phyloP scores from a whole-genome alignment of 768 basidiomycete species.

The Mycena indigotica region DNA sequence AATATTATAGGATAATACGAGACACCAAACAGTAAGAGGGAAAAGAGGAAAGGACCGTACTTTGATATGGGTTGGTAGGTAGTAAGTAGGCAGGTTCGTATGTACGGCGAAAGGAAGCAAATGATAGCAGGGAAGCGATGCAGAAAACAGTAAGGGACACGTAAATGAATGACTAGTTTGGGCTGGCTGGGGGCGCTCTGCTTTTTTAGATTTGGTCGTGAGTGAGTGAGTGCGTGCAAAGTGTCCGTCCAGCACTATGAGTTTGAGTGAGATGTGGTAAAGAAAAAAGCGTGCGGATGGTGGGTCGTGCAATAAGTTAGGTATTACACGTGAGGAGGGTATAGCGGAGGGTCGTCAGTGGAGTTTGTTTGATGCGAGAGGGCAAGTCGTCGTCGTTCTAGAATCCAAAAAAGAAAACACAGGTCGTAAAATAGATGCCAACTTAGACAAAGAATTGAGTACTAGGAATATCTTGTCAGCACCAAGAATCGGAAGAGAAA shows the following conservation, averaged over 20 bases:
- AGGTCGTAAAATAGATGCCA: constrained; percentile 15
- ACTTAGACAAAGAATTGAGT: constrained; percentile 87
- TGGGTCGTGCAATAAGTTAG: constrained; percentile 19
- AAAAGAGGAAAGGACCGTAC: too few species aligned
- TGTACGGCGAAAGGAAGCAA: too few species aligned
- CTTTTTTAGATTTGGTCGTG: background rate
- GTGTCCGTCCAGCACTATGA: background rate
- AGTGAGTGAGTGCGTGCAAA: background rate
- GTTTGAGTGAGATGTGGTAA: background rate
- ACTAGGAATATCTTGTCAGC: constrained; percentile 40
- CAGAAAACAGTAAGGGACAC: background rate
- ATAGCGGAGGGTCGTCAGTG: constrained; percentile 1
- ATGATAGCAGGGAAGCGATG: too few species aligned
- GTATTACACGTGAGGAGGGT: constrained; percentile 13
- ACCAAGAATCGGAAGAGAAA: constrained; percentile 5
- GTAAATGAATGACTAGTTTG: background rate
- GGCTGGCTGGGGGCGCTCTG: background rate
- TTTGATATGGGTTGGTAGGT: too few species aligned
- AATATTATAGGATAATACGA: too few species aligned
- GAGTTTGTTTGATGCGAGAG: constrained; percentile 5
- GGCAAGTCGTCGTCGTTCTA: background rate
- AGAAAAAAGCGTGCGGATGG: too few species aligned
- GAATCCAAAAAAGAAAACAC: constrained; percentile 33
- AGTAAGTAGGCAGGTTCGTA: too few species aligned
- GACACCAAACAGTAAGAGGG: too few species aligned